Conservation (phyloP, 78 protist species). For the Speleostelium caveatum region DNA sequence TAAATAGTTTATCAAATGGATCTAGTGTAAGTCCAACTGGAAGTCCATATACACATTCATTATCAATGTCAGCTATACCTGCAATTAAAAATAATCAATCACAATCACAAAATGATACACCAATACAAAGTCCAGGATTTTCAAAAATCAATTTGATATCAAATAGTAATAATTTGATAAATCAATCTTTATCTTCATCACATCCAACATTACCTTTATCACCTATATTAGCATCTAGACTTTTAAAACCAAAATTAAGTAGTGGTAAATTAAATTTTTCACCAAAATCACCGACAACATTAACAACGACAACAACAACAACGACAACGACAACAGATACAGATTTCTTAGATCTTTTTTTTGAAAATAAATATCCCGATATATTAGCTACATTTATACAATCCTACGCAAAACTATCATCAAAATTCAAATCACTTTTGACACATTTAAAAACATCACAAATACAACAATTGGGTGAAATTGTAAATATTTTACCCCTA, state of each 20-base stretch:
- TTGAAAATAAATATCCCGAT: slow-evolving; percentile 43
- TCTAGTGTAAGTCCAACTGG: neutral
- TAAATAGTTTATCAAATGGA: neutral
- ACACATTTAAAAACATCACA: slow-evolving; percentile 26
- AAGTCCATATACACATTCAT: neutral
- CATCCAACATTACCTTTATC: no score
- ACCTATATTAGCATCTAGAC: neutral
- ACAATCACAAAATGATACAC: neutral
- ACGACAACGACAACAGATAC: neutral
- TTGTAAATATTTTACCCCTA: slow-evolving; percentile 27
- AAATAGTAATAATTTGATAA: neutral
- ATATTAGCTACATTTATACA: slow-evolving; percentile 35
- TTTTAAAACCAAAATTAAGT: neutral
- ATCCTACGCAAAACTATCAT: slow-evolving; percentile 11
- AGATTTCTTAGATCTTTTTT: slow-evolving; percentile 14
- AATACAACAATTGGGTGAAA: slow-evolving; percentile 14
- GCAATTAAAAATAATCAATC: no score
- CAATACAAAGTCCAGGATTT: neutral
- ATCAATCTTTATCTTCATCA: neutral
- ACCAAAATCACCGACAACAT: neutral
- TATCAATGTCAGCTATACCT: neutral
- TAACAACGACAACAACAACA: neutral
- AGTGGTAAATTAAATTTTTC: neutral
- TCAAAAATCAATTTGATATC: neutral
- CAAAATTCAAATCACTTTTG: slow-evolving; percentile 8